Evolutionary conservation across 805 yeast species (phyloP), one percentile per base, ranked within the genome.

Genomic region (Hanseniaspora valbyensis): DNA sequence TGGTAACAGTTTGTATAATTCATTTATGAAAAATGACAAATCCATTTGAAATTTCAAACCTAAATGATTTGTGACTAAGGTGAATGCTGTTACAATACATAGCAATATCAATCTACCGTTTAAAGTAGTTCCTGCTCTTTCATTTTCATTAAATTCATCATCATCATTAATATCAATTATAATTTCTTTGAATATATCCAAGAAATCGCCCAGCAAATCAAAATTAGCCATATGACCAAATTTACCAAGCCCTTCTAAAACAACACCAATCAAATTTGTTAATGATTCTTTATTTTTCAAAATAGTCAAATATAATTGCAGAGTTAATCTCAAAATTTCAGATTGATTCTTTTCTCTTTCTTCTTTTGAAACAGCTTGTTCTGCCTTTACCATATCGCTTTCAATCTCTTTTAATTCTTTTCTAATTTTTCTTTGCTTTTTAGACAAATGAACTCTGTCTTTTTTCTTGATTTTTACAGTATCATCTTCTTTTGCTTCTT

Each of bases 181-280:
- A 22, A 89, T 75, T 64, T 92, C 97, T 57, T 89, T 74, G 64
- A 92, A 72, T 7, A 89, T 95, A 61, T 83, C 94, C 46, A 92
- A 70, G 66, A 92, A 80, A 63, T 92, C 98, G 24, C 97, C 97
- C 57, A 92, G 74, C 41, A 92, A 70, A 56, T 92, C 97, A 52
- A 90, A 78, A 61, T 92, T 92, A 22, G 94, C 88, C 80, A 89
- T 80, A 59, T 83, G 92, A 2, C 97, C 95, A 61, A 81, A 88
- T 60, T 78, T 78, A 1, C 96, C 84, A 52, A 92, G 68, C 2
- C 97, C 97, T 67, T 92, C 97, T 50, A 92, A 70, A 0, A 90
- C 94, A 0, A 90, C 74, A 7, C 94, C 95, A 71, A 87, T 79
- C 49, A 92, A 69, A 18, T 76, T 74, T 34, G 78, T 75, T 18